Percentiles rank a stretch among this genome's conserved stretches.
These are phyloP conservation scores for Zancudomyces culisetae DNA, from an alignment of 371 early-diverging fungal genomes.

Conservation along the genomic window DNA sequence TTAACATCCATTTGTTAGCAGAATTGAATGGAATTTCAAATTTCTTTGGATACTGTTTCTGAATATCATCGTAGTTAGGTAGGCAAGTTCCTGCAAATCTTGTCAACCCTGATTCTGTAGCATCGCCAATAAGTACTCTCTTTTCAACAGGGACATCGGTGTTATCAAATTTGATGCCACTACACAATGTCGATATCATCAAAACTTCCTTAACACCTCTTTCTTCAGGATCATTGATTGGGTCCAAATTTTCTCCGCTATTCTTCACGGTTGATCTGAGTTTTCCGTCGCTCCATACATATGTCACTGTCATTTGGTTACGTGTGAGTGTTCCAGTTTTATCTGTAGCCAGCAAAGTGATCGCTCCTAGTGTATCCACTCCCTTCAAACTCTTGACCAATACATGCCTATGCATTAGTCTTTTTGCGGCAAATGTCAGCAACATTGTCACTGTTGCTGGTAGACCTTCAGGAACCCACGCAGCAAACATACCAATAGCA, in stretches of 20 bases:
- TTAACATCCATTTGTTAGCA: slow-evolving; percentile 83
- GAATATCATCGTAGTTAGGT: slow-evolving; percentile 27
- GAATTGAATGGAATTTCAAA: slow-evolving; percentile 94
- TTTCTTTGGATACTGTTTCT: slow-evolving; percentile 53
- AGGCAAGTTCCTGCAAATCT: slow-evolving; percentile 44
- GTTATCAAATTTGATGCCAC: slow-evolving; percentile 69
- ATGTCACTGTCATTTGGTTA: slow-evolving; percentile 86
- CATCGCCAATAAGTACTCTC: slow-evolving; percentile 65
- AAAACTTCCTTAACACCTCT: slow-evolving; percentile 51
- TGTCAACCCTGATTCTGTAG: slow-evolving; percentile 78
- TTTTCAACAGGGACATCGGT: slow-evolving; percentile 57
- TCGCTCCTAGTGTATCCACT: slow-evolving; percentile 88
- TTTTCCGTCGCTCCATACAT: slow-evolving; percentile 57
- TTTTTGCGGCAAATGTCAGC: slow-evolving; percentile 81
- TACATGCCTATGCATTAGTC: slow-evolving; percentile 72
- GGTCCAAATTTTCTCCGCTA: slow-evolving; percentile 20
- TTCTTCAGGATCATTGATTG: slow-evolving; percentile 6
- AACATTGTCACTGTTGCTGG: slow-evolving; percentile 80
- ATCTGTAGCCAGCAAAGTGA: slow-evolving; percentile 84
- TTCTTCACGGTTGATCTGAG: slow-evolving; percentile 40
- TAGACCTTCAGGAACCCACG: slow-evolving; percentile 79
- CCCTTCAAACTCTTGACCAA: slow-evolving; percentile 87
- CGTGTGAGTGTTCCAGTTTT: slow-evolving; percentile 91
- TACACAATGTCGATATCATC: slow-evolving; percentile 45
- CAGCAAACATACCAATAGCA: slow-evolving; percentile 73